Evolutionary conservation across 306 rosid genomes (phyloP).

Genomic region (Cicer arietinum): DNA sequence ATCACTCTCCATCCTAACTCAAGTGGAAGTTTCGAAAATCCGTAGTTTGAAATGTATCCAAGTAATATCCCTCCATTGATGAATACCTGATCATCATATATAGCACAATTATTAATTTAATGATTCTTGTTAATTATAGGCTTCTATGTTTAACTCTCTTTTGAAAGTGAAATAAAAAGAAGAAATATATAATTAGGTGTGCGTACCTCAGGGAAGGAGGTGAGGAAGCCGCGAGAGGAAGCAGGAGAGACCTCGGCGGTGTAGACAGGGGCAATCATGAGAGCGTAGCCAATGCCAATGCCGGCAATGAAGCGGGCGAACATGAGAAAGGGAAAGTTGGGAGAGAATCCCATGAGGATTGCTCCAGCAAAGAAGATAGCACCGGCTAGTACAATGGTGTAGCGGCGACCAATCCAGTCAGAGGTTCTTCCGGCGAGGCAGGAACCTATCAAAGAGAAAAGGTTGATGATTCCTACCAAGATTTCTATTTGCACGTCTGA

Average conservation of each 20-base stretch:
- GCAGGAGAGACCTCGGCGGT: slow-evolving; percentile 86
- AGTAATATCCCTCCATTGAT: slow-evolving; percentile 75
- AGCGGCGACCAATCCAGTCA: slow-evolving; percentile 91
- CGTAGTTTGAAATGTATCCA: slow-evolving; percentile 83
- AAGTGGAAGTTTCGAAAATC: slow-evolving; percentile 60
- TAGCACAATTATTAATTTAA: too few species aligned
- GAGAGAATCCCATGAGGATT: slow-evolving; percentile 83
- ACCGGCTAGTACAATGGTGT: slow-evolving; percentile 77
- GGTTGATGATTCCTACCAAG: slow-evolving; percentile 70
- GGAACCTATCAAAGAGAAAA: slow-evolving; percentile 75
- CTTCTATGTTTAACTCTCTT: too few species aligned
- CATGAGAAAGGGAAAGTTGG: slow-evolving; percentile 89
- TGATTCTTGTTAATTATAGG: too few species aligned
- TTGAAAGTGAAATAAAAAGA: too few species aligned
- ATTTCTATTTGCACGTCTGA: slow-evolving; percentile 62
- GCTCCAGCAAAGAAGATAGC: slow-evolving; percentile 80
- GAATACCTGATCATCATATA: slow-evolving; percentile 41
- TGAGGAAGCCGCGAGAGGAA: slow-evolving; percentile 84
- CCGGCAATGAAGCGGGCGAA: slow-evolving; percentile 87
- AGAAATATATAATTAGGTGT: too few species aligned
- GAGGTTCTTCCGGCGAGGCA: slow-evolving; percentile 83
- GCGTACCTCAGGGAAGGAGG: slow-evolving; percentile 79
- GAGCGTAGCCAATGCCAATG: slow-evolving; percentile 82
- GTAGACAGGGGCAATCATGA: slow-evolving; percentile 89
- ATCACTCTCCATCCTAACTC: slow-evolving; percentile 78